phyloP scores from a whole-genome alignment of 768 basidiomycete genomes.

The Lentinula boryana region DNA sequence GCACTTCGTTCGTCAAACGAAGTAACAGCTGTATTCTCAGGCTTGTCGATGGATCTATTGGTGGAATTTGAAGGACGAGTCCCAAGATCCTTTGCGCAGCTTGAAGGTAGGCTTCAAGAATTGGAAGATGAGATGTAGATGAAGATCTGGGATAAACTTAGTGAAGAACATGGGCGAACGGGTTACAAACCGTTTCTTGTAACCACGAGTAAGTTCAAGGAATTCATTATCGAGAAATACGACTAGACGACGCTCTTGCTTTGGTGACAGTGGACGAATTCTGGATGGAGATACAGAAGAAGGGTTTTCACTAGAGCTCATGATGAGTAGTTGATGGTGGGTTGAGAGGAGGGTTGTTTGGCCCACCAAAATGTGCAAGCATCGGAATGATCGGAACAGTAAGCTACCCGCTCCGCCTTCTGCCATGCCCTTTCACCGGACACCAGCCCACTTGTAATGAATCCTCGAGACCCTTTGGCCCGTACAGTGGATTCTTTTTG shows the following conservation, averaged over 20 bases:
- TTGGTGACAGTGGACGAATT: conserved; percentile 27
- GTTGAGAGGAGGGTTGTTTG: not conserved
- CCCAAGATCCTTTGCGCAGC: conserved; percentile 51
- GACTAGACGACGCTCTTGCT: conserved; percentile 60
- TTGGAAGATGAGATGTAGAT: conserved; percentile 46
- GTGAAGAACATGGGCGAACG: not conserved
- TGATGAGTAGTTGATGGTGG: not conserved
- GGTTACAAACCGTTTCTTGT: conserved; percentile 64
- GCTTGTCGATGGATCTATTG: conserved; percentile 62
- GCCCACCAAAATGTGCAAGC: not conserved
- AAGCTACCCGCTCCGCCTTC: not conserved
- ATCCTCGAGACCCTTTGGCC: not conserved
- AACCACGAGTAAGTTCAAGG: conserved; percentile 59
- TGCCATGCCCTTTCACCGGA: too few relatives aligned
- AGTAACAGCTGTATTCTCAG: conserved; percentile 66
- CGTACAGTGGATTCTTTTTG: too few relatives aligned
- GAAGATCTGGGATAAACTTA: conserved; percentile 30
- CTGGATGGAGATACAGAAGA: not conserved
- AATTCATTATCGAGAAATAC: conserved; percentile 63
- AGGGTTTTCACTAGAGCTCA: not conserved
- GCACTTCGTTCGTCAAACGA: conserved; percentile 62
- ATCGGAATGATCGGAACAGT: not conserved
- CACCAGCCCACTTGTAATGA: not conserved
- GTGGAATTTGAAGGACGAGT: conserved; percentile 69
- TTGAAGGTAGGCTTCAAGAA: conserved; percentile 53